Base-by-base conservation (phyloP, 2,329 filamentous ascomycete genomes). In the Ceratocystis destructans region DNA sequence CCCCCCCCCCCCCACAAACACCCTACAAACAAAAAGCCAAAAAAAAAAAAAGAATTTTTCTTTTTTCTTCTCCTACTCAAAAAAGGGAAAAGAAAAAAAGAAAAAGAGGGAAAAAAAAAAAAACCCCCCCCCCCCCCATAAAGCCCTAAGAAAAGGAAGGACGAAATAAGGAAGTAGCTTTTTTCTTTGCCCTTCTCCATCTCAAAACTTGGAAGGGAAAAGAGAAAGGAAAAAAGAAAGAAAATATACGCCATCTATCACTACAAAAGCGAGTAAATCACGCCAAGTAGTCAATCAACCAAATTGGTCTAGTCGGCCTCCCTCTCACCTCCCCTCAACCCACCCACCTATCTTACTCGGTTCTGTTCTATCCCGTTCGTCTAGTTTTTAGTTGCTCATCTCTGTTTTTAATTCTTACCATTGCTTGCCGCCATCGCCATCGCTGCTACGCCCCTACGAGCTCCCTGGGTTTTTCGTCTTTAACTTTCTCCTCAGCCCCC, bases 401-500 rank as follows among this genome's bases (percentile, higher is more conserved):
- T 22, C 7, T 25, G 25, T 59, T 20, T n/a, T 25, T 8, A 53
- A 17, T 3, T 25, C 12, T 53, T 20, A 20, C 46, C 22, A 50
- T 8, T 50, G n/a, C 22, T 53, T n/a, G n/a, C n/a, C 25, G 20
- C 25, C 50, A 25, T 15, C 50, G 46, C n/a, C 48, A 20, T 22
- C 8, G 53, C 10, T 57, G 22, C 25, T 7, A 57, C 22, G 22
- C 15, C 3, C 25, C 53, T 31, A 31, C 28, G 6, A 22, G 28
- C 10, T 55, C 41, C 50, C 48, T 25, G 48, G 45, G 41, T 57
- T 44, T 57, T 12, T 33, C 53, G 53, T 50, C 57, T 65, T 61
- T 59, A 45, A 28, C 48, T 59, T 65, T 44, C 37, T 65, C 44
- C 64, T 45, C 41, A 65, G 45, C 37, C 64, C 45, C 48, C 64